A percentile compares a stretch with the other conserved stretches of the same genome.
These are phyloP conservation scores for Verticillium tricorpus DNA, from an alignment of 2,329 filamentous ascomycete species.

Conservation along the genomic window DNA sequence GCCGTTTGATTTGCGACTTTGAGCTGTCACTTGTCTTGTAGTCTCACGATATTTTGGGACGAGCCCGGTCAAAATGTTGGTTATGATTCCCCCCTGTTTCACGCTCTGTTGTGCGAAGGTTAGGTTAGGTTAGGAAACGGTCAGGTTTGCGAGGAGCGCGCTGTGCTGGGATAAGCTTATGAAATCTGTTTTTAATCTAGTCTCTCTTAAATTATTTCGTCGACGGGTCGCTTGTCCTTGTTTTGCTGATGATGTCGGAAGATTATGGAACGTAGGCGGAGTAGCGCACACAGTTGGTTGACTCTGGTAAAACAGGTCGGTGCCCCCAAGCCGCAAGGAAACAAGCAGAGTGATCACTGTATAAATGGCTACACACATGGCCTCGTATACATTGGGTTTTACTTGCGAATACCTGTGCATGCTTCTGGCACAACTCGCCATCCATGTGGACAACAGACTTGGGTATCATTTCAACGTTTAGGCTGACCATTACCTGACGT, in stretches of 20 bases:
- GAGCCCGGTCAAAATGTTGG: background rate
- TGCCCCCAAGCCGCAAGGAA: no score
- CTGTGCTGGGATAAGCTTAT: background rate
- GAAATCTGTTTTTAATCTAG: background rate
- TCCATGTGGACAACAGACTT: constrained; percentile 19
- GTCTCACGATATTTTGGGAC: background rate
- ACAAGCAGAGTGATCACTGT: no score
- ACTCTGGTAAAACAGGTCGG: no score
- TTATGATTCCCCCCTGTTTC: background rate
- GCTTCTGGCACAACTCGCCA: background rate
- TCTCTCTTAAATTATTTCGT: background rate
- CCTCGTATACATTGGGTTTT: no score
- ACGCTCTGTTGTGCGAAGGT: background rate
- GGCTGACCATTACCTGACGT: constrained; percentile 13
- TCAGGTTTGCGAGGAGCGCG: background rate
- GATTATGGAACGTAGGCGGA: no score
- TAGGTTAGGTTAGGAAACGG: background rate
- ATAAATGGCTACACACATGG: no score
- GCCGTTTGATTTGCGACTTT: constrained; percentile 24
- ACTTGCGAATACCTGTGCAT: background rate
- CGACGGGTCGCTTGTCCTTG: background rate
- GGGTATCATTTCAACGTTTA: constrained; percentile 32
- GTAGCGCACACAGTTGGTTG: no score
- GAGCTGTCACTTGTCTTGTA: background rate
- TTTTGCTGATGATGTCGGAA: background rate